Evolutionary conservation across 1,284 basidiomycete species (phyloP).

Genomic region (Cryptococcus sp.): DNA sequence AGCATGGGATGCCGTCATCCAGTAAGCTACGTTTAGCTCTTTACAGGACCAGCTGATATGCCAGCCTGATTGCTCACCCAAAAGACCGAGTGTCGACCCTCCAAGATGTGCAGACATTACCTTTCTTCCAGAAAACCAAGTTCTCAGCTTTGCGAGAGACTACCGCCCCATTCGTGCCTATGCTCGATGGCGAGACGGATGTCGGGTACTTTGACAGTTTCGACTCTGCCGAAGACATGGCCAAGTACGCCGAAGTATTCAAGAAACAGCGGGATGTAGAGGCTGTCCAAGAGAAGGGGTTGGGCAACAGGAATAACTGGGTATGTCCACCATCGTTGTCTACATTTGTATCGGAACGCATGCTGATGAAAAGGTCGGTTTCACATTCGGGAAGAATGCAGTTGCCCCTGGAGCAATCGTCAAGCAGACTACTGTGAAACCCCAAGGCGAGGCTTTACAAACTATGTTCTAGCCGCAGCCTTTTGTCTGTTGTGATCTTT

Average conservation of each 20-base stretch:
- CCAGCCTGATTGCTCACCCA: conserved; percentile 69
- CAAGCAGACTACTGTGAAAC: conserved; percentile 29
- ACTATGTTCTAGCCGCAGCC: conserved; percentile 49
- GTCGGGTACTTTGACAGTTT: conserved; percentile 99
- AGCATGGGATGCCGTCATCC: conserved; percentile 93
- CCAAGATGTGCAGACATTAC: conserved; percentile 67
- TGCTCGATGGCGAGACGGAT: conserved; percentile 90
- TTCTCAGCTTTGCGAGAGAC: conserved; percentile 75
- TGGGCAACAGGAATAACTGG: conserved; percentile 52
- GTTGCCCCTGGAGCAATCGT: conserved; percentile 25
- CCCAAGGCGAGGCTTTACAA: conserved; percentile 46
- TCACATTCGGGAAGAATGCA: conserved; percentile 86
- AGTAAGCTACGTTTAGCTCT: conserved; percentile 51
- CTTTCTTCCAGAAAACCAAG: conserved; percentile 74
- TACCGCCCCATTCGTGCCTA: conserved; percentile 91
- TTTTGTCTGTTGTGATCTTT: neutral
- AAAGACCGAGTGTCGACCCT: conserved; percentile 74
- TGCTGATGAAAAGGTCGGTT: conserved; percentile 57
- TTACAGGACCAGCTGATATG: neutral
- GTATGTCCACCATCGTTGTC: too few species aligned
- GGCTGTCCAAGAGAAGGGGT: conserved; percentile 79
- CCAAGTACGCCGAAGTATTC: conserved; percentile 94
- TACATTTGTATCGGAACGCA: too few species aligned
- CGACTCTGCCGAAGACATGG: conserved; percentile 88
- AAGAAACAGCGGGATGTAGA: conserved; percentile 97